Evolutionary conservation across 495 filamentous ascomycete genomes (phyloP), one percentile per base, ranked within the genome.

Genomic region (Tuber magnatum): DNA sequence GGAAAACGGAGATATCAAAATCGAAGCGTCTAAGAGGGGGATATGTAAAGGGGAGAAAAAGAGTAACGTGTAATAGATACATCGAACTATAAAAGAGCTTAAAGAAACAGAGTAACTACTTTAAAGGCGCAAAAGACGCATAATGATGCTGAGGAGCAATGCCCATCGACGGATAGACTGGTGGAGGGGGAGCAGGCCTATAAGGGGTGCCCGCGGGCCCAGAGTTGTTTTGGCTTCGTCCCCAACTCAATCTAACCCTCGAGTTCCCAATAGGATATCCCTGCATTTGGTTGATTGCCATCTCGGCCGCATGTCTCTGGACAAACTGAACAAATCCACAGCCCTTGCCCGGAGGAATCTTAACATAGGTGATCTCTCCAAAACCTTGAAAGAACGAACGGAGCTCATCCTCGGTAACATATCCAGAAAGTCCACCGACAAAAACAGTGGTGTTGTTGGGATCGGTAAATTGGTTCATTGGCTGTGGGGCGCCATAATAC

Each of bases 251-350:
- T 80, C 95, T 93, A 68, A 99, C 95, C 73, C 95, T 92, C 28
- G 95, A 99, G 87, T 99, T 99, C 71, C 95, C 95, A 81, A 99
- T 99, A 56, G 95, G 95, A 85, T 99, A 99, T 51, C 95, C 95
- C 85, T 99, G 95, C 95, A 99, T 99, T 86, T 99, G 95, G 87
- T 99, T 99, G 88, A 99, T 99, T 73, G 95, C 95, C 95, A 99
- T 99, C 87, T 99, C 95, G 35, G 95, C 95, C 28, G 95, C 95
- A 85, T 99, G 95, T 76, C 95, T 94, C 85, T 99, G 95, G 72
- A 99, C 96, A 81, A 99, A 99, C 84, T 99, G 95, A 70, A 99
- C 95, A 83, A 99, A 99, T 70, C 95, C 95, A 82, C 95, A 99
- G 78, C 95, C 95, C 89, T 99, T 99, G 83, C 95, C 95, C 44